Percentiles rank a stretch among this genome's conserved stretches.
Conservation (phyloP, 1,139 yeast species). For the Diutina pseudorugosa region DNA sequence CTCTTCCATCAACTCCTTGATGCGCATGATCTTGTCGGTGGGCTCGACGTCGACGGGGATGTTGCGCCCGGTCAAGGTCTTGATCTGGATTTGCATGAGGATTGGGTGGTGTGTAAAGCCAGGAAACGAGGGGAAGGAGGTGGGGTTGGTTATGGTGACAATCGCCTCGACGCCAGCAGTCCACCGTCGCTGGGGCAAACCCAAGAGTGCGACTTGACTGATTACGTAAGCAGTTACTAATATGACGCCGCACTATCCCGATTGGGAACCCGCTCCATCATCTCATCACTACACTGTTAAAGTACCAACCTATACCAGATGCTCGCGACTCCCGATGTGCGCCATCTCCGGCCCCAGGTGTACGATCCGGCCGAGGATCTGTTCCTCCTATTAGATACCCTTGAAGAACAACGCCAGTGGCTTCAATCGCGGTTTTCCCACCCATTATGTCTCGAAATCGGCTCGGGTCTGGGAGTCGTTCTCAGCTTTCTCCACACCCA, state of each 20-base stretch:
- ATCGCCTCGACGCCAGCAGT: too few species aligned
- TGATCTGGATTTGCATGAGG: conserved; percentile 56
- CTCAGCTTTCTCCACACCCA: conserved; percentile 56
- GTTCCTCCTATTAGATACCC: conserved; percentile 64
- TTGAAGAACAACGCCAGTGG: conserved; percentile 44
- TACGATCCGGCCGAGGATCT: conserved; percentile 95
- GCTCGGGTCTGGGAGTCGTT: conserved; percentile 86
- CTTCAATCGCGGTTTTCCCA: conserved; percentile 19
- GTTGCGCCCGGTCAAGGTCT: conserved; percentile 76
- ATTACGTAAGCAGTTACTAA: too few species aligned
- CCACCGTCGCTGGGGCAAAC: too few species aligned
- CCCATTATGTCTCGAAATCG: conserved; percentile 61
- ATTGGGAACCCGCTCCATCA: too few species aligned
- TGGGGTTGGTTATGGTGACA: too few species aligned
- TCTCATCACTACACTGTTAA: too few species aligned
- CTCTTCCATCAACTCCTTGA: conserved; percentile 91
- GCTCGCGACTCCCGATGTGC: conserved; percentile 31
- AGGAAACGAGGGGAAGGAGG: too few species aligned
- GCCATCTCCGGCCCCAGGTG: conserved; percentile 33
- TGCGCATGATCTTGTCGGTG: conserved; percentile 60
- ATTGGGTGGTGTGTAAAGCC: neutral
- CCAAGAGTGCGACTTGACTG: too few species aligned
- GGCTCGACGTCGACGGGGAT: conserved; percentile 75
- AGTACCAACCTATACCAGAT: conserved; percentile 12
- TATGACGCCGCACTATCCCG: too few species aligned